phyloP scores from a whole-genome alignment of 2,329 filamentous ascomycete genomes.

The Colletotrichum sp. region DNA sequence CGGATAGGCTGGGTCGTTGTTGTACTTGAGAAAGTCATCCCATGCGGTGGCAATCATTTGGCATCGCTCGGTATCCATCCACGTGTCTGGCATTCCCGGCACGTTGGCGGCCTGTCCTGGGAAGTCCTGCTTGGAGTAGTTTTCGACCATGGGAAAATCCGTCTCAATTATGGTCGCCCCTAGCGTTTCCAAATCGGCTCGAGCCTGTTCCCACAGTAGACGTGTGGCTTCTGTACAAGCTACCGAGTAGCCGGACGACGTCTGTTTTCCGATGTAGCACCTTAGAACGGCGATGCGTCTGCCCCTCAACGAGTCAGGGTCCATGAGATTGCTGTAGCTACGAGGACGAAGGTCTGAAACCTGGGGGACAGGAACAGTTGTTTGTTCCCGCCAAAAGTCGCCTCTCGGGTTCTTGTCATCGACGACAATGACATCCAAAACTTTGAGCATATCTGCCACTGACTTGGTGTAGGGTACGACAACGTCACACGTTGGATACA shows the following conservation, averaged over 20 bases:
- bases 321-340: conserved; percentile 35
- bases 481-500: conserved; percentile 59
- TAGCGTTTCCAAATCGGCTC: conserved; percentile 38
- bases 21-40: conserved; percentile 53
- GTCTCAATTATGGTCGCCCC: conserved; percentile 45
- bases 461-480: conserved; percentile 54
- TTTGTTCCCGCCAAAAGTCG: conserved; percentile 63
- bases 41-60: conserved; percentile 50
- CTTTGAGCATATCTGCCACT: conserved; percentile 38
- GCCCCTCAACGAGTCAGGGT: conserved; percentile 38
- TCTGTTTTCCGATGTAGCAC: conserved; percentile 52
- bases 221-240: conserved; percentile 17
- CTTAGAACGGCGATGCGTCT: conserved; percentile 54
- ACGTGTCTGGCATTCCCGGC: conserved; percentile 25
- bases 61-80: conserved; percentile 45
- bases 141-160: conserved; percentile 8
- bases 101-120: conserved; percentile 10
- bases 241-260: neutral
- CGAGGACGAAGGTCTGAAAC: conserved; percentile 33
- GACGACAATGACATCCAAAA: conserved; percentile 52
- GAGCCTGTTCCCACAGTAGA: conserved; percentile 35
- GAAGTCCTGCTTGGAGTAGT: neutral
- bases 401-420: conserved; percentile 37
- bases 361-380: conserved; percentile 43
- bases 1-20: conserved; percentile 41